Base-by-base conservation (phyloP, 2,329 filamentous ascomycete species). In the Aspergillus sp. region DNA sequence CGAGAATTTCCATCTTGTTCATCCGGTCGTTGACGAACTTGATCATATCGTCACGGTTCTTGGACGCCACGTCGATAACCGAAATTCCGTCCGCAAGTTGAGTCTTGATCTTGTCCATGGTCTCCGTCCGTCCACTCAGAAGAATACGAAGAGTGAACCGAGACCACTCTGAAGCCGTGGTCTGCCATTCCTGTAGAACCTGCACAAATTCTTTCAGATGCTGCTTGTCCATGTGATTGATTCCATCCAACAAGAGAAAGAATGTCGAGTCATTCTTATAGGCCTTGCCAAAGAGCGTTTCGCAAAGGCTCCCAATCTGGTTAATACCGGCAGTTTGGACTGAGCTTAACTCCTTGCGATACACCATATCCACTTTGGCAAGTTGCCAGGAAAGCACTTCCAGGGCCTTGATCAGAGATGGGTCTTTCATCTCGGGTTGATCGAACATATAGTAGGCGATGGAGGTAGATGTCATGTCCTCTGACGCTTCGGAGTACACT, bases 231-330 rank as follows among this genome's bases (percentile, higher is more conserved):
- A 3, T 78, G 77, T 22, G 83, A 75, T 65, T 58, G 70, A 80
- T 59, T 68, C 82, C 30, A 65, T 82, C 38, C 71, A 82, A 63
- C 65, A 72, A 52, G 73, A 76, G 19, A 57, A 76, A 48, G 65
- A 79, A 57, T 2, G 55, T 63, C 4, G 61, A 60, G 45, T 65
- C 61, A 14, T 49, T 58, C 42, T 59, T 64, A 13, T 54, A 52
- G 1, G 52, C 53, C 19, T 55, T 59, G 3, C 38, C 49, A 19
- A 59, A 60, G 1, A 60, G 50, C 2, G 41, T 6, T 20, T 56
- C 44, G 35, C 55, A 61, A 16, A 61, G 46, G 17, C 13, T 19
- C 0, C 17, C 38, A 11, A 61, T 44, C 16, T 58, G 45, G 16
- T 47, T 50, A 13, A 53, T 42, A 14, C 52, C 40, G 7, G 40